A percentile compares a stretch with the other conserved stretches of the same genome.
Evolutionary conservation across 352 stramenopile species (phyloP).

Genomic region (Globisporangium nodosum): DNA sequence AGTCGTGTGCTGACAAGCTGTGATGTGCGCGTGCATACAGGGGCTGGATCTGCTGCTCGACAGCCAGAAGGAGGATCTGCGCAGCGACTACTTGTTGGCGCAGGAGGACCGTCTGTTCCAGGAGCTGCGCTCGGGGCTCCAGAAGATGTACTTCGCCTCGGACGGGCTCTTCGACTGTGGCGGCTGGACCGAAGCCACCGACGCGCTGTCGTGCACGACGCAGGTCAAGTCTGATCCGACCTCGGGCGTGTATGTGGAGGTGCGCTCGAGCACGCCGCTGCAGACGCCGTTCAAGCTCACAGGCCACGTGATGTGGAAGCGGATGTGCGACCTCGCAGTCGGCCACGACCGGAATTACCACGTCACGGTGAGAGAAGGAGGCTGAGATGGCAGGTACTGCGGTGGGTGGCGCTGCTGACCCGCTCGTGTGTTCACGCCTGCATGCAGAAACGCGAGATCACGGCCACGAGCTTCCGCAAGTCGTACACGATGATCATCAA

Average conservation of each 20-base stretch:
- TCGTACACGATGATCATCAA: constrained; percentile 12
- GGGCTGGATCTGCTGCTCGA: constrained; percentile 3
- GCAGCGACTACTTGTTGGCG: constrained; percentile 5
- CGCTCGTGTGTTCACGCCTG: background rate
- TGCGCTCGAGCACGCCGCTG: constrained; percentile 1
- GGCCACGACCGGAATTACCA: constrained; percentile 19
- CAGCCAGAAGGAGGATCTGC: constrained; percentile 1
- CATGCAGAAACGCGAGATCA: background rate
- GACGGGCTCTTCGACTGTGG: constrained; percentile 6
- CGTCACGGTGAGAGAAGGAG: background rate
- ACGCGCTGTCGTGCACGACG: constrained; percentile 3
- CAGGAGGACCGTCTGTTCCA: constrained; percentile 5
- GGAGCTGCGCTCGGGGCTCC: background rate
- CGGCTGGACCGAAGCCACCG: background rate
- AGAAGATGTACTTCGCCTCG: constrained; percentile 7
- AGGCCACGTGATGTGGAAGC: constrained; percentile 2
- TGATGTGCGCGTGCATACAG: background rate
- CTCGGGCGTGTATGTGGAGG: constrained; percentile 5
- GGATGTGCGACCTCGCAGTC: constrained; percentile 4
- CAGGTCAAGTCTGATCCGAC: constrained; percentile 2
- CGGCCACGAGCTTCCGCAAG: constrained; percentile 9
- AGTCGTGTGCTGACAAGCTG: constrained; percentile 1
- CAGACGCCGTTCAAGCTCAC: constrained; percentile 8
- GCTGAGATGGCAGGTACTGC: too few species aligned
- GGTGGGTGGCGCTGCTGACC: background rate